phyloP scores from a whole-genome alignment of 495 filamentous ascomycete genomes.

The Talaromyces thailandensis region DNA sequence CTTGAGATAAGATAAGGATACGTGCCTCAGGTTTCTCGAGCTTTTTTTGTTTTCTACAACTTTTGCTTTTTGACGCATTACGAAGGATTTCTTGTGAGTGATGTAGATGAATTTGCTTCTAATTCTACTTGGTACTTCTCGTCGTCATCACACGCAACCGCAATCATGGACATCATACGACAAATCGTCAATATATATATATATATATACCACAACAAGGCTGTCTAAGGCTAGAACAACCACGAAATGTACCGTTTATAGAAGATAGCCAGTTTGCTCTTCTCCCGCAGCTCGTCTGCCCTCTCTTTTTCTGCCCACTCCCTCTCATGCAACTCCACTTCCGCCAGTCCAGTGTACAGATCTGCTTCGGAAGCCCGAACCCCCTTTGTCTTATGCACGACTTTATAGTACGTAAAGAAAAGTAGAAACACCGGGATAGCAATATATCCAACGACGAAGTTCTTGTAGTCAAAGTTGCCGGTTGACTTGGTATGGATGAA shows the following conservation, averaged over 20 bases:
- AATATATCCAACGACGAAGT: slow-evolving; percentile 69
- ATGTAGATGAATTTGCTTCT: background rate
- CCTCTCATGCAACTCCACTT: slow-evolving; percentile 1
- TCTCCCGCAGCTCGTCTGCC: background rate
- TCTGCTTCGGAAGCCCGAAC: background rate
- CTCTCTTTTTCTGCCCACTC: background rate
- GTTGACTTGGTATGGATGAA: slow-evolving; percentile 35
- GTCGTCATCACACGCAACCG: background rate
- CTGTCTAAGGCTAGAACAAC: background rate
- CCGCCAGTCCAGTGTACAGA: background rate
- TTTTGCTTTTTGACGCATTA: too few relatives aligned
- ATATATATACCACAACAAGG: background rate
- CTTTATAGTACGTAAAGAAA: slow-evolving; percentile 61
- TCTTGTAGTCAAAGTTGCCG: slow-evolving; percentile 46
- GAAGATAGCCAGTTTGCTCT: background rate
- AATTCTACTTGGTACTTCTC: background rate
- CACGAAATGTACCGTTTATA: background rate
- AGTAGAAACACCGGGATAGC: slow-evolving; percentile 68
- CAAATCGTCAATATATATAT: too few relatives aligned
- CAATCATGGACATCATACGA: background rate
- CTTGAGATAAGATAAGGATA: background rate
- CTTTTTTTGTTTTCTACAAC: background rate
- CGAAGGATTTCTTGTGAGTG: background rate
- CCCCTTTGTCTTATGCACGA: slow-evolving; percentile 36
- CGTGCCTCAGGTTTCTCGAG: background rate